phyloP scores from a whole-genome alignment of 2,329 filamentous ascomycete species.

The Aspergillus neoniger region DNA sequence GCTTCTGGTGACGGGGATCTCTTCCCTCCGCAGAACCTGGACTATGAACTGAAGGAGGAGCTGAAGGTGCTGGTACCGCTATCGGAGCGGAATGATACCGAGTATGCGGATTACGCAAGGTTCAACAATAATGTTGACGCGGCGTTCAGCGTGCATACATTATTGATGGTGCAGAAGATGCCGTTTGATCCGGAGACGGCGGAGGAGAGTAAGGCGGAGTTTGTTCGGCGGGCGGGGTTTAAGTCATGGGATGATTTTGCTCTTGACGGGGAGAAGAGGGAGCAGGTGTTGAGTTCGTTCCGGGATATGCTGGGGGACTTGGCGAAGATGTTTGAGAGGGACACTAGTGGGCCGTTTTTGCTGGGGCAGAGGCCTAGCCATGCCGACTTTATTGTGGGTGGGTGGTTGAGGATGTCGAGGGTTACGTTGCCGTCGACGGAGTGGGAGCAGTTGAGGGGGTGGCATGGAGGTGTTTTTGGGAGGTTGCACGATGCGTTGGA shows the following conservation, averaged over 20 bases:
- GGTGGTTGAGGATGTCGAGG: slow-evolving; percentile 55
- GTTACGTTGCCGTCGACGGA: slow-evolving; percentile 47
- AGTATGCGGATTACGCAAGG: slow-evolving; percentile 43
- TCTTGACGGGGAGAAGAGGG: slow-evolving; percentile 43
- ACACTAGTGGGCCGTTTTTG: slow-evolving; percentile 52
- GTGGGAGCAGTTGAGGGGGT: slow-evolving; percentile 51
- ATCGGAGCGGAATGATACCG: slow-evolving; percentile 30
- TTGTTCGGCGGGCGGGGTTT: slow-evolving; percentile 51
- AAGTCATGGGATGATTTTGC: slow-evolving; percentile 43
- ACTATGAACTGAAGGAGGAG: slow-evolving; percentile 41
- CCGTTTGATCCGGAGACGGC: slow-evolving; percentile 55
- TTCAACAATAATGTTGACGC: slow-evolving; percentile 61
- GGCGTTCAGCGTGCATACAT: slow-evolving; percentile 52
- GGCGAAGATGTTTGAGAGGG: slow-evolving; percentile 43
- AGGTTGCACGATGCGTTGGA: slow-evolving; percentile 51
- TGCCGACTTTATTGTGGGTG: slow-evolving; percentile 60
- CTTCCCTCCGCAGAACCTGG: slow-evolving; percentile 50
- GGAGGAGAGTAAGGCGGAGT: slow-evolving; percentile 49
- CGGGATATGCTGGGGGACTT: slow-evolving; percentile 46
- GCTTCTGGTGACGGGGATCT: slow-evolving; percentile 49
- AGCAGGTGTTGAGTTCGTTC: slow-evolving; percentile 45
- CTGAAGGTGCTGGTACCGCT: slow-evolving; percentile 41
- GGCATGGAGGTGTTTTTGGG: slow-evolving; percentile 57
- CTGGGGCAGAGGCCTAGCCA: slow-evolving; percentile 51
- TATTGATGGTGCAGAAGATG: slow-evolving; percentile 46